Evolutionary conservation across 2,329 filamentous ascomycete genomes (phyloP).

Genomic region (Massarina eburnea): DNA sequence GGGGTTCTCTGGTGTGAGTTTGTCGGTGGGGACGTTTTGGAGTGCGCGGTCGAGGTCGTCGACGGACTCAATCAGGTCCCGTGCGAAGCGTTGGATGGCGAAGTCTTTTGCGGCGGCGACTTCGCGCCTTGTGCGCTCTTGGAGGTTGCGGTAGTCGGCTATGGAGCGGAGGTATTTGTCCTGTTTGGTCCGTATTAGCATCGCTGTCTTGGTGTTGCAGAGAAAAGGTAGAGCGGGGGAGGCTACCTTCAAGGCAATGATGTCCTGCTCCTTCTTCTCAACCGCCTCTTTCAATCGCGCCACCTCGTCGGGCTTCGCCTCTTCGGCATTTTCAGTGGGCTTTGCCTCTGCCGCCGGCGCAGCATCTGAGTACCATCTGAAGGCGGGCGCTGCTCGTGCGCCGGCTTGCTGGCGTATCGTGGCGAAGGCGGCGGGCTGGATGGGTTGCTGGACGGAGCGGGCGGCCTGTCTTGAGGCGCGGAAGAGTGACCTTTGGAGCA

Average conservation of each 20-base stretch:
- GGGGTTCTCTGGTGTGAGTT: constrained; percentile 64
- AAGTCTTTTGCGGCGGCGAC: constrained; percentile 86
- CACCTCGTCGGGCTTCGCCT: constrained; percentile 47
- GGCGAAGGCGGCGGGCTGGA: constrained; percentile 43
- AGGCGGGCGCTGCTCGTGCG: constrained; percentile 37
- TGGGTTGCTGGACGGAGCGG: constrained; percentile 34
- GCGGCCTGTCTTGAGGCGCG: constrained; percentile 49
- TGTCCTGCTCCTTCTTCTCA: constrained; percentile 71
- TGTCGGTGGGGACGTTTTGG: constrained; percentile 72
- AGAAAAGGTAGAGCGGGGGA: constrained; percentile 2
- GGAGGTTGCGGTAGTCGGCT: constrained; percentile 96
- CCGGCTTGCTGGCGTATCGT: constrained; percentile 36
- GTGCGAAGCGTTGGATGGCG: constrained; percentile 90
- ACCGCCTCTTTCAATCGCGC: constrained; percentile 62
- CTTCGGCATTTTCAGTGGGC: constrained; percentile 29
- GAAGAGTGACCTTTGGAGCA: constrained; percentile 56
- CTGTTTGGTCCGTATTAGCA: constrained; percentile 50
- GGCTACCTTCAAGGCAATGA: constrained; percentile 80
- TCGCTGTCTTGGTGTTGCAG: not conserved
- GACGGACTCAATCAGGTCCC: constrained; percentile 90
- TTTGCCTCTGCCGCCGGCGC: constrained; percentile 40
- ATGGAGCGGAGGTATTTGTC: constrained; percentile 93
- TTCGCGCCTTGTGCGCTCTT: constrained; percentile 90
- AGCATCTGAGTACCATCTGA: constrained; percentile 52
- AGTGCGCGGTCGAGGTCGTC: constrained; percentile 97